phyloP scores from a whole-genome alignment of 257 asterid genomes.

The Capsicum baccatum region DNA sequence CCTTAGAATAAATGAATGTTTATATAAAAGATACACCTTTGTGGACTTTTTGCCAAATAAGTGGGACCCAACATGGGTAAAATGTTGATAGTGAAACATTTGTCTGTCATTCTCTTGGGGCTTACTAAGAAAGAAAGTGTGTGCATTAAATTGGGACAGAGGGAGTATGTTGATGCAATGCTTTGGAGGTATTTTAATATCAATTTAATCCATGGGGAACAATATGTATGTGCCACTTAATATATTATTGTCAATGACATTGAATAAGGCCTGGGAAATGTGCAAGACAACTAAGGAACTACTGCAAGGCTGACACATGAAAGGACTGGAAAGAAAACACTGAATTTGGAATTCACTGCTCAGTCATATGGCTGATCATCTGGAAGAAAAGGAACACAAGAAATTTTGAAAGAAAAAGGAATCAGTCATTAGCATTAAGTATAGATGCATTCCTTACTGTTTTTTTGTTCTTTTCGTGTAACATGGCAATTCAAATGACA shows the following conservation, averaged over 20 bases:
- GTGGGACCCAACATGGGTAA: no score
- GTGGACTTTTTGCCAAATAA: no score
- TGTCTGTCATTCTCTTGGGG: no score
- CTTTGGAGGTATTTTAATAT: neutral
- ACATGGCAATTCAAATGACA: conserved; percentile 21
- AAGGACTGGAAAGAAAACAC: neutral
- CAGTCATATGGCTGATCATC: conserved; percentile 5
- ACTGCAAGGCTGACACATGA: neutral
- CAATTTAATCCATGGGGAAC: conserved; percentile 4
- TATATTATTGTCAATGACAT: neutral
- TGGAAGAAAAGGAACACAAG: neutral
- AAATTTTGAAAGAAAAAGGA: conserved; percentile 7
- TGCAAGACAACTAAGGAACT: neutral
- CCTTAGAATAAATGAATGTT: no score
- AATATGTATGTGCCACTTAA: neutral
- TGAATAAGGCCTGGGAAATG: neutral
- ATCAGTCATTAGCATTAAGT: neutral
- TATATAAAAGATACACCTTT: no score
- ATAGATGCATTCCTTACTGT: neutral
- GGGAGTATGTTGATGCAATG: neutral
- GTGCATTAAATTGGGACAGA: no score
- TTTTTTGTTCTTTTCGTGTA: neutral
- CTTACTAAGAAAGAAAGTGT: no score
- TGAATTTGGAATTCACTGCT: neutral
- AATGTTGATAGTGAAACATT: no score